A percentile compares a stretch with the other conserved stretches of the same genome.
phyloP scores from a whole-genome alignment of 1,139 yeast species.

The Yamadazyma epiphylla region DNA sequence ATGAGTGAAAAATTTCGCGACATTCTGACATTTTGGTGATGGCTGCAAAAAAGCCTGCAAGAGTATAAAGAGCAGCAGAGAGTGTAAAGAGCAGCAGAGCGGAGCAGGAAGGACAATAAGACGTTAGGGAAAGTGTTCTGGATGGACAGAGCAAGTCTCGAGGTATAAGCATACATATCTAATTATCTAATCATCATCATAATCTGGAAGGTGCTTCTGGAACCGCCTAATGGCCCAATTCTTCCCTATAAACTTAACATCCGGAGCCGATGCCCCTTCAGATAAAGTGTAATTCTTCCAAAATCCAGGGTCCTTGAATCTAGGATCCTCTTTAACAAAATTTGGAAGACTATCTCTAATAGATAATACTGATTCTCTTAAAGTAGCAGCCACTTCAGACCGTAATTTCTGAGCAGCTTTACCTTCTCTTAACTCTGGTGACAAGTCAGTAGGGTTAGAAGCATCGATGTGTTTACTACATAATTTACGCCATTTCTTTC shows the following conservation, averaged over 20 bases:
- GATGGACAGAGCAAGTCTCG: background rate
- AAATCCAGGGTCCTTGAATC: conserved; percentile 64
- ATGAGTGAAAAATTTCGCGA: too few species aligned
- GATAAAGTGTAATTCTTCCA: conserved; percentile 65
- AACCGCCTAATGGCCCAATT: conserved; percentile 77
- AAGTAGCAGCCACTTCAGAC: conserved; percentile 62
- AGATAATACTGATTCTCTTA: conserved; percentile 60
- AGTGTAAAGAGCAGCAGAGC: too few species aligned
- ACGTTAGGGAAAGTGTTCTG: too few species aligned
- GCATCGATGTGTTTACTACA: conserved; percentile 52
- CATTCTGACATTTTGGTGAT: too few species aligned
- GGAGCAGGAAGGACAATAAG: too few species aligned
- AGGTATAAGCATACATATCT: background rate
- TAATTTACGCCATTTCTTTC: conserved; percentile 66
- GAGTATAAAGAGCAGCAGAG: too few species aligned
- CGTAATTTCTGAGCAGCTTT: conserved; percentile 60
- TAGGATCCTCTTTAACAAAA: conserved; percentile 51
- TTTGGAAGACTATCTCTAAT: conserved; percentile 52
- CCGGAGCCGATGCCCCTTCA: conserved; percentile 67
- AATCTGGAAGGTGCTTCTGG: conserved; percentile 53
- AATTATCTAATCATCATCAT: conserved; percentile 12
- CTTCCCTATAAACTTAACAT: conserved; percentile 63
- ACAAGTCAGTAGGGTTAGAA: conserved; percentile 52
- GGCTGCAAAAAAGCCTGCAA: too few species aligned
- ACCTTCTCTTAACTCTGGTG: conserved; percentile 61